Percentiles rank a stretch among this genome's conserved stretches.
phyloP scores from a whole-genome alignment of 495 filamentous ascomycete genomes.

The Talaromyces proteolyticus region DNA sequence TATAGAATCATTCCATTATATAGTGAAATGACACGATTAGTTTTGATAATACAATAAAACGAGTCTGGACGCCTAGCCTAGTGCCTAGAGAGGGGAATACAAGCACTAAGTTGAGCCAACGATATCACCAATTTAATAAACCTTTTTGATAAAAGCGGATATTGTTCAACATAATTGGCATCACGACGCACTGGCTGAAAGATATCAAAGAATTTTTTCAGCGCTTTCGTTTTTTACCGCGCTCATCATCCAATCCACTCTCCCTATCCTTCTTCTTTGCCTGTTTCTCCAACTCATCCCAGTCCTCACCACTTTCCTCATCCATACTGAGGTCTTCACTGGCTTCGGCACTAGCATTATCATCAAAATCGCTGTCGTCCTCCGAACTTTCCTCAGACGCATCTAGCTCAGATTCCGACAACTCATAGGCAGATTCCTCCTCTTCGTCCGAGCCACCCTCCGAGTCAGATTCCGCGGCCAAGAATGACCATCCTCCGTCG shows the following conservation, averaged over 20 bases:
- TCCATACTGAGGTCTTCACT: constrained; percentile 70
- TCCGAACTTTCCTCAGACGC: constrained; percentile 73
- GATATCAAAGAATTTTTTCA: no score
- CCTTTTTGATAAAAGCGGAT: no score
- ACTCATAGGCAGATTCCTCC: constrained; percentile 90
- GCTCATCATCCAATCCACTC: constrained; percentile 63
- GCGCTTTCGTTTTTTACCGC: constrained; percentile 51
- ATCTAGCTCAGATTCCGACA: constrained; percentile 75
- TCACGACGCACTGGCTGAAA: no score
- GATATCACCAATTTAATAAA: no score
- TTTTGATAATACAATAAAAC: no score
- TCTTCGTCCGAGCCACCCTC: constrained; percentile 74
- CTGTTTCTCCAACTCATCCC: constrained; percentile 89
- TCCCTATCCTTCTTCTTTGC: constrained; percentile 84
- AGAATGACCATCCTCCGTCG: constrained; percentile 94
- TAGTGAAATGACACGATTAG: no score
- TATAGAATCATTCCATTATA: no score
- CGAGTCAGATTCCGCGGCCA: constrained; percentile 80
- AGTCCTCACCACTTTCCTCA: constrained; percentile 82
- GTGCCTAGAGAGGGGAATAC: no score
- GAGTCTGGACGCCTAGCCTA: no score
- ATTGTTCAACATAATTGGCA: no score
- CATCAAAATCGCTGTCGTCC: constrained; percentile 89
- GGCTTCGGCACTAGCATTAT: constrained; percentile 75
- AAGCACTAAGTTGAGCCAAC: no score